phyloP scores from a whole-genome alignment of 805 yeast genomes.

The Debaryomyces tyrocola region DNA sequence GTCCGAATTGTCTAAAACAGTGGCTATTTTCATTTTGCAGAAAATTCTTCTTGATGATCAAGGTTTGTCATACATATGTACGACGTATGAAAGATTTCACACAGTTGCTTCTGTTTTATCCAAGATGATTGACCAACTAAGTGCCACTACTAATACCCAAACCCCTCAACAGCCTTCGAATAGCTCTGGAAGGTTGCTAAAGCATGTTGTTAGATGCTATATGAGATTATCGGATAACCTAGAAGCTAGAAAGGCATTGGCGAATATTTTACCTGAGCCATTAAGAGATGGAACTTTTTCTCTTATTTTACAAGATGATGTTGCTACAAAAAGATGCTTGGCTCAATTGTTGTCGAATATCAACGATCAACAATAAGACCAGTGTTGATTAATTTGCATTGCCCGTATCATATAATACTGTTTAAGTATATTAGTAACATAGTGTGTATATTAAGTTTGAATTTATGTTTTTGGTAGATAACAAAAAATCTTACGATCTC shows the following conservation, averaged over 20 bases:
- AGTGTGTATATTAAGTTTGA: background rate
- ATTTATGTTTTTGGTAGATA: background rate
- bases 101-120: constrained; percentile 90
- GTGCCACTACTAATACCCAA: constrained; percentile 44
- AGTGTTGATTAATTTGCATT: background rate
- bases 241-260: constrained; percentile 86
- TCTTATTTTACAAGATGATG: constrained; percentile 76
- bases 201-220: constrained; percentile 93
- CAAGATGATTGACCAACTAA: constrained; percentile 83
- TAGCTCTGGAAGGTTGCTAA: constrained; percentile 76
- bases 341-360: constrained; percentile 77
- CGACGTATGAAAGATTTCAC: constrained; percentile 89
- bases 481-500: background rate
- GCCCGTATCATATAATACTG: background rate
- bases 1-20: constrained; percentile 91
- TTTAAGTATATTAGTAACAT: background rate
- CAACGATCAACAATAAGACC: constrained; percentile 22
- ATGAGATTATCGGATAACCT: constrained; percentile 84
- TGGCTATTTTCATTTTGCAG: constrained; percentile 93
- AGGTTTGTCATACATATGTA: constrained; percentile 90
- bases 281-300: constrained; percentile 85
- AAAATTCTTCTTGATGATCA: constrained; percentile 89
- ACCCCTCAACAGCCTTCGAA: constrained; percentile 36
- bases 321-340: constrained; percentile 82
- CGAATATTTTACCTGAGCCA: constrained; percentile 82